phyloP scores from a whole-genome alignment of 1,139 yeast species.

The Dujonia santamariae region DNA sequence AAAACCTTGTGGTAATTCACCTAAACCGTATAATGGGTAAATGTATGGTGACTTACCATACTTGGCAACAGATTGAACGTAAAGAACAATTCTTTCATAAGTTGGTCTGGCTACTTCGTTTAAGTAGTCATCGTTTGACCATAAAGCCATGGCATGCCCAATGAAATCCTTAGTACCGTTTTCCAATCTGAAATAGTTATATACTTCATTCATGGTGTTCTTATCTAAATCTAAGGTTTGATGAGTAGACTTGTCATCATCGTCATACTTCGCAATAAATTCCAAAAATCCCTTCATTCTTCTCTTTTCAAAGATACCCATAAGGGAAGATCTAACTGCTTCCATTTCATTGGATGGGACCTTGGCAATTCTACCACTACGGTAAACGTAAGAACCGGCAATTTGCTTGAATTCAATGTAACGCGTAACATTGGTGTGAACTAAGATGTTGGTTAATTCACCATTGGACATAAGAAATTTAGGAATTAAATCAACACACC shows the following conservation, averaged over 20 bases:
- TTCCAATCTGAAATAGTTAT: conserved; percentile 86
- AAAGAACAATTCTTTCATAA: conserved; percentile 78
- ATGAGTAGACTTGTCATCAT: conserved; percentile 76
- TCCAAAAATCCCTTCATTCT: conserved; percentile 91
- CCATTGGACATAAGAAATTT: conserved; percentile 98
- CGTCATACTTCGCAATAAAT: conserved; percentile 79
- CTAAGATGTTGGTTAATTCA: conserved; percentile 90
- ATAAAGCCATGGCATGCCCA: conserved; percentile 98
- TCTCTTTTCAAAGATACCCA: conserved; percentile 96
- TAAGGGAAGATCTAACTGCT: conserved; percentile 85
- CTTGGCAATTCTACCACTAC: conserved; percentile 87
- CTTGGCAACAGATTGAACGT: conserved; percentile 87
- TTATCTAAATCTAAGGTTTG: conserved; percentile 82
- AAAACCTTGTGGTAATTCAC: conserved; percentile 98
- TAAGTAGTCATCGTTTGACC: conserved; percentile 90
- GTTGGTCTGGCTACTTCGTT: conserved; percentile 91
- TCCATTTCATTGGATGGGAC: conserved; percentile 92
- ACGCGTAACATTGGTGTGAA: conserved; percentile 92
- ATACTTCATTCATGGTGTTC: conserved; percentile 90
- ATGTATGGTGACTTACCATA: conserved; percentile 96
- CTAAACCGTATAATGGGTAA: conserved; percentile 94
- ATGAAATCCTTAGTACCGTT: conserved; percentile 93
- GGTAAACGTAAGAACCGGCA: conserved; percentile 90
- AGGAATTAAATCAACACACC: conserved; percentile 97
- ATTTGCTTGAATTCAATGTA: conserved; percentile 96